Conservation (phyloP, 192 early-diverging fungal species). For the Gigaspora rosea region DNA sequence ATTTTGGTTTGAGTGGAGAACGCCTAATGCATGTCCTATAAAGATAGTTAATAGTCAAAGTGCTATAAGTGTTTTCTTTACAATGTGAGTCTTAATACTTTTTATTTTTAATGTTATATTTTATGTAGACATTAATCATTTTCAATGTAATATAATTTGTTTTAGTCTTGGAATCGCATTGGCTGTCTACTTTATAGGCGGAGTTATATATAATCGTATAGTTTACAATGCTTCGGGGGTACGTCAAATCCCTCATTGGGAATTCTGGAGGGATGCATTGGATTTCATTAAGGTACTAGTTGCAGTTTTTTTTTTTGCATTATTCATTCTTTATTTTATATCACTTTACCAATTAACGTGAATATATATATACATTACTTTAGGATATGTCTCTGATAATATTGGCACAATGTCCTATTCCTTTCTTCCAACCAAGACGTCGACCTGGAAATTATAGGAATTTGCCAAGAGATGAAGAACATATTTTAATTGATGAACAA, state of each 20-base stretch:
- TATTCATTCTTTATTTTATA: neutral
- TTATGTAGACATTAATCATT: too few relatives aligned
- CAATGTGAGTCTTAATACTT: conserved; percentile 37
- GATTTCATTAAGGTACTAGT: conserved; percentile 50
- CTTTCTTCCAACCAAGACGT: neutral
- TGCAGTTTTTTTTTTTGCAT: too few relatives aligned
- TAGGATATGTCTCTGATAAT: conserved; percentile 22
- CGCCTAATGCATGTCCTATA: conserved; percentile 40
- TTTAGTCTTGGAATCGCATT: conserved; percentile 41
- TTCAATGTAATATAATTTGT: neutral
- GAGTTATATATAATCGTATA: conserved; percentile 44
- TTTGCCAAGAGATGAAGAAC: conserved; percentile 23
- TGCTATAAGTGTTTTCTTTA: conserved; percentile 39
- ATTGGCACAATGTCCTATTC: conserved; percentile 8
- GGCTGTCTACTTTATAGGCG: conserved; percentile 42
- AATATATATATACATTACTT: too few relatives aligned
- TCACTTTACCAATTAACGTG: neutral
- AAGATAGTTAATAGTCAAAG: conserved; percentile 6
- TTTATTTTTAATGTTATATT: too few relatives aligned
- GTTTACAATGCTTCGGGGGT: conserved; percentile 42
- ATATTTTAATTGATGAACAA: conserved; percentile 17
- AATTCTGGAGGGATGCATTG: conserved; percentile 41
- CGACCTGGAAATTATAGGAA: conserved; percentile 9
- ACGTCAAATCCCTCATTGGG: conserved; percentile 45
- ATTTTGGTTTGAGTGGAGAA: conserved; percentile 45